A percentile compares a stretch with the other conserved stretches of the same genome.
phyloP scores from a whole-genome alignment of 805 yeast genomes.

The Kluyveromyces dobzhanskii region DNA sequence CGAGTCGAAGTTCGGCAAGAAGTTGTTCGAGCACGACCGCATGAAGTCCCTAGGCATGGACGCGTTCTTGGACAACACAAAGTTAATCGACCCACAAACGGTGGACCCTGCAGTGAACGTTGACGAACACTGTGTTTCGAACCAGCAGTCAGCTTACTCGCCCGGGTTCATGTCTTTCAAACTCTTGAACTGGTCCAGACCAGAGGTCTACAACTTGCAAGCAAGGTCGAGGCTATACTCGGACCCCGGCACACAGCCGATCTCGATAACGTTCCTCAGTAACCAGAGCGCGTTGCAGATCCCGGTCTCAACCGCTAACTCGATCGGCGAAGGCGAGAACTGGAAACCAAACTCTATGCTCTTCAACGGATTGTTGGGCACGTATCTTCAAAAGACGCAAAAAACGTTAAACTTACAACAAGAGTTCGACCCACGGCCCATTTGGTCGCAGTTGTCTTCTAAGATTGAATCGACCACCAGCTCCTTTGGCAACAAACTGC shows the following conservation, averaged over 20 bases:
- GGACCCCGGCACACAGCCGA: constrained; percentile 1
- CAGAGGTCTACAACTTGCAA: constrained; percentile 8
- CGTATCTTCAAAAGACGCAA: constrained; percentile 6
- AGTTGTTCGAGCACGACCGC: constrained; percentile 18
- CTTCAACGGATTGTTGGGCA: constrained; percentile 8
- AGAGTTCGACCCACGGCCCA: constrained; percentile 5
- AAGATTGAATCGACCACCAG: not conserved
- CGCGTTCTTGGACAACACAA: constrained; percentile 10
- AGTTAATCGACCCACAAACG: not conserved
- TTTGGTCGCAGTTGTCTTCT: not conserved
- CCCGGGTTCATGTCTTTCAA: constrained; percentile 7
- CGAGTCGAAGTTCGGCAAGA: constrained; percentile 17
- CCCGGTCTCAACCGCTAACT: not conserved
- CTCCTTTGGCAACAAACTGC: not conserved
- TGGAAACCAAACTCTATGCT: constrained; percentile 5
- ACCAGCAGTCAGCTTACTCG: constrained; percentile 2
- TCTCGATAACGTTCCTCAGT: constrained; percentile 8
- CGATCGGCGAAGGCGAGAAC: not conserved
- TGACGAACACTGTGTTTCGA: not conserved
- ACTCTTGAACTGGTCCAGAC: constrained; percentile 7
- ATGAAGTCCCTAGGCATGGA: constrained; percentile 11
- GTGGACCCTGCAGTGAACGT: not conserved
- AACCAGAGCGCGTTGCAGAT: constrained; percentile 5
- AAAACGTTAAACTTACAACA: no score
- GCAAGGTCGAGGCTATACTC: constrained; percentile 5